Base-by-base conservation (phyloP, 176 grass and related monocot species). In the Ensete ventricosum region DNA sequence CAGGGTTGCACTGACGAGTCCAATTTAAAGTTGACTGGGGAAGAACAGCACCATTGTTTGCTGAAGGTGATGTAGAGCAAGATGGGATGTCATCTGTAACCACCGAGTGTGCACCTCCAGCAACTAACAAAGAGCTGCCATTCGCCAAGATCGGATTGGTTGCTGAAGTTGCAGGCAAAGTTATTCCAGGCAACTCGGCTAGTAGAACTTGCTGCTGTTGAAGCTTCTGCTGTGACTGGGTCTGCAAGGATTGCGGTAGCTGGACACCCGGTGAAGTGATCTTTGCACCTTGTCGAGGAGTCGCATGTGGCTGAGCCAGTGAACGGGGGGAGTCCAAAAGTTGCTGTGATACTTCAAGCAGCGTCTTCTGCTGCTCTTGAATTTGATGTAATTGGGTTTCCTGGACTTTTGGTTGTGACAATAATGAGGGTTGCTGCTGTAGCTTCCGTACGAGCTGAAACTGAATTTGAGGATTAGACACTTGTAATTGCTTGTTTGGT, bases 401-500 rank as follows among this genome's bases (percentile, higher is more conserved):
- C 20, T 51, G 75, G 24, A 21, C 0, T 3, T 50, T 16, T 1
- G 71, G 20, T 52, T 52, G 71, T 73, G 51, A 52, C 10, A 54
- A 11, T 2, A 60, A 49, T 11, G 49, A 72, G 14, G 8, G 0
- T 73, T 85, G 85, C 25, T 81, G 81, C n/a, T 81, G 83, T 66
- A 83, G 60, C 62, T 72, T 76, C 73, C 82, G 80, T 69, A 89
- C 62, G 59, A 89, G 52, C 63, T 92, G 90, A 54, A 87, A 78
- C 76, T 88, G 84, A 78, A 88, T 80, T 34, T 88, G 89, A 76
- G 82, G 79, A 77, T 92, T 85, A 63, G 81, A 83, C 34, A 80
- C 23, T n/a, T 87, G 81, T 9, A 70, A 51, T 3, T 70, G 67
- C 16, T 51, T 52, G 21, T 70, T 70, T 21, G 34, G 48, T 70